phyloP scores from a whole-genome alignment of 1,139 yeast species.

The Saccharomycopsis hybrid region DNA sequence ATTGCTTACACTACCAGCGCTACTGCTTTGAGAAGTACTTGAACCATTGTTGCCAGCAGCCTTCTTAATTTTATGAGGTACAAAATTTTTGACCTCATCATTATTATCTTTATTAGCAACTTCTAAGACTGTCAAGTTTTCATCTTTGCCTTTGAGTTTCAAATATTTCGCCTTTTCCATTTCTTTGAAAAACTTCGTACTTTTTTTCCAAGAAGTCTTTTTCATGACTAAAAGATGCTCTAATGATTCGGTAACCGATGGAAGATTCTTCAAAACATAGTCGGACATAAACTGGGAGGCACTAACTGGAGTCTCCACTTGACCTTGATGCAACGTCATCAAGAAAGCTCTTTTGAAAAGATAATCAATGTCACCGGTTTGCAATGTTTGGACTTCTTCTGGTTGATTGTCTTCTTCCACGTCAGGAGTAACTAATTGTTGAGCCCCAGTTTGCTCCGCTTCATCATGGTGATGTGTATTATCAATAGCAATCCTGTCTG shows the following conservation, averaged over 20 bases:
- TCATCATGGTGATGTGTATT: too few species aligned
- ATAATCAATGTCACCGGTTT: conserved; percentile 56
- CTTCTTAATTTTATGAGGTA: conserved; percentile 49
- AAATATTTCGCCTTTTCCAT: conserved; percentile 72
- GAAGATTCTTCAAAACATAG: conserved; percentile 65
- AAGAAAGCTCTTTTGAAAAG: conserved; percentile 63
- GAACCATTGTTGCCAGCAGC: conserved; percentile 9
- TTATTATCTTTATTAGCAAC: conserved; percentile 42
- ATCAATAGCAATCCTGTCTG: too few species aligned
- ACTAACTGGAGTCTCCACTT: conserved; percentile 51
- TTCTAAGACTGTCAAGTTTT: conserved; percentile 56
- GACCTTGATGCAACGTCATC: conserved; percentile 58
- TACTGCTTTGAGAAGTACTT: not conserved
- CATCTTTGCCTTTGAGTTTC: conserved; percentile 64
- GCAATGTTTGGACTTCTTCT: conserved; percentile 9
- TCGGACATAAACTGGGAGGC: conserved; percentile 73
- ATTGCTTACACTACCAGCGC: too few species aligned
- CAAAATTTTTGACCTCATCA: conserved; percentile 50
- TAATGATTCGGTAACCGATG: conserved; percentile 36
- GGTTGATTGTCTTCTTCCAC: conserved; percentile 11
- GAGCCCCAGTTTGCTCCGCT: conserved; percentile 7
- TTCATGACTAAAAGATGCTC: conserved; percentile 55
- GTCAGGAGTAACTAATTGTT: conserved; percentile 2
- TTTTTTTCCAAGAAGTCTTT: conserved; percentile 84
- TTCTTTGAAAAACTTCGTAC: conserved; percentile 74